Conservation (phyloP, 192 early-diverging fungal species). For the Coemansia biformis region DNA sequence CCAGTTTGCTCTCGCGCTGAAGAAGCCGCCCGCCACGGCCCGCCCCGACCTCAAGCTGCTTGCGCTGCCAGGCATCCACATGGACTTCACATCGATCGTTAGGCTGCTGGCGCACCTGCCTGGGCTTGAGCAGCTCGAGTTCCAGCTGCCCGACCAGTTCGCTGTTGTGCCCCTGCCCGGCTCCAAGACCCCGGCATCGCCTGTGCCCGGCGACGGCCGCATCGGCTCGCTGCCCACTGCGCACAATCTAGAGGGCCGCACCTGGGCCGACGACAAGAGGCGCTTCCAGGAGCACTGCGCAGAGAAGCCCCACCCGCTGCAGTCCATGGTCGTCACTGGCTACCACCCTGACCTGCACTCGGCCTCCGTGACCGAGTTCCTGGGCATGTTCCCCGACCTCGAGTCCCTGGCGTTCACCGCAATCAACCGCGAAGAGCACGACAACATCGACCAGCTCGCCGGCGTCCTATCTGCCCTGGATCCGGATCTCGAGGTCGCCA, state of each 20-base stretch:
- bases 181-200: neutral
- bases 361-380: conserved; percentile 34
- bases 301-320: conserved; percentile 35
- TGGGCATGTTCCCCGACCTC: conserved; percentile 43
- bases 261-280: conserved; percentile 38
- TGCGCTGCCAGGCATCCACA: conserved; percentile 33
- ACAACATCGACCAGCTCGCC: conserved; percentile 47
- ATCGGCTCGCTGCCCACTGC: conserved; percentile 5
- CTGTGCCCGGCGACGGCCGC: conserved; percentile 3
- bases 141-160: conserved; percentile 36
- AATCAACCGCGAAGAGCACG: conserved; percentile 42
- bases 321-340: conserved; percentile 35
- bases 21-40: conserved; percentile 15
- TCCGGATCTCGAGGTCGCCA: conserved; percentile 38
- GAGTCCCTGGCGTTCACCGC: conserved; percentile 37
- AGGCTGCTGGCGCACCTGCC: conserved; percentile 33
- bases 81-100: conserved; percentile 42
- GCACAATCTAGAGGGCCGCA: conserved; percentile 40
- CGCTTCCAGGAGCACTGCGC: conserved; percentile 28
- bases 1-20: conserved; percentile 23
- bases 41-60: conserved; percentile 43
- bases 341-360: conserved; percentile 47
- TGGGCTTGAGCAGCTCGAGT: conserved; percentile 45
- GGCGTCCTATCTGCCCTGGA: conserved; percentile 45
- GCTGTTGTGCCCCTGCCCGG: conserved; percentile 12